phyloP scores from a whole-genome alignment of 176 grass and related monocot species.

The Juncus effusus region DNA sequence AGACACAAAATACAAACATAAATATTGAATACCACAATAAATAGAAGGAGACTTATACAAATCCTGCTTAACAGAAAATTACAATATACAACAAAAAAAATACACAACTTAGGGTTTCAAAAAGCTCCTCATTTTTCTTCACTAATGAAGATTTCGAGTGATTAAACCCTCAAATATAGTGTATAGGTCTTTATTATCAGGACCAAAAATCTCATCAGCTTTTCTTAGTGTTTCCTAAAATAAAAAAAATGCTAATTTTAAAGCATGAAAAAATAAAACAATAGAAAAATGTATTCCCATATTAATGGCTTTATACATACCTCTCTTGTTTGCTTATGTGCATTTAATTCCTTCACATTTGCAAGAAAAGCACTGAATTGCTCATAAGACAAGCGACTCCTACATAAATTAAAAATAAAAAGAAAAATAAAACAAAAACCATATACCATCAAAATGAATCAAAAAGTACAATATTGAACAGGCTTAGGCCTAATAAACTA shows the following conservation, averaged over 20 bases:
- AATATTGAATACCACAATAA: conserved; percentile 10
- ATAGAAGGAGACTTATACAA: not conserved
- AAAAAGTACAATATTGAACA: conserved; percentile 2
- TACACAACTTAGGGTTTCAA: conserved; percentile 18
- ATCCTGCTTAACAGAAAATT: conserved; percentile 13
- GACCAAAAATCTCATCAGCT: conserved; percentile 78
- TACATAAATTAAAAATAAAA: conserved; percentile 31
- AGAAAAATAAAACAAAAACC: not conserved
- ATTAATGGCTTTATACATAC: conserved; percentile 30
- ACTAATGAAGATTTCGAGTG: conserved; percentile 59
- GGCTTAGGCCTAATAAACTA: conserved; percentile 18
- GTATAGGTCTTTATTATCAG: conserved; percentile 86
- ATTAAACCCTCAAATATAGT: conserved; percentile 88
- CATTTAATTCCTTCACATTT: conserved; percentile 94
- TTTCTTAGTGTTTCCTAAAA: conserved; percentile 89
- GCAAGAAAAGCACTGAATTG: conserved; percentile 92
- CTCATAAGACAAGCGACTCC: conserved; percentile 92
- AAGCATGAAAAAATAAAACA: not conserved
- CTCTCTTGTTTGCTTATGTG: conserved; percentile 89
- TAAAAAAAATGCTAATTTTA: conserved; percentile 20
- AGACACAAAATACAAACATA: not conserved
- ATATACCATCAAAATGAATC: not conserved
- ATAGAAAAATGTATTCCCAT: not conserved
- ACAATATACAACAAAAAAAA: conserved; percentile 17
- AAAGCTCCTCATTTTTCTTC: conserved; percentile 6